A percentile compares a stretch with the other conserved stretches of the same genome.
phyloP scores from a whole-genome alignment of 2,329 filamentous ascomycete species.

The Ceratocystis huliohia region DNA sequence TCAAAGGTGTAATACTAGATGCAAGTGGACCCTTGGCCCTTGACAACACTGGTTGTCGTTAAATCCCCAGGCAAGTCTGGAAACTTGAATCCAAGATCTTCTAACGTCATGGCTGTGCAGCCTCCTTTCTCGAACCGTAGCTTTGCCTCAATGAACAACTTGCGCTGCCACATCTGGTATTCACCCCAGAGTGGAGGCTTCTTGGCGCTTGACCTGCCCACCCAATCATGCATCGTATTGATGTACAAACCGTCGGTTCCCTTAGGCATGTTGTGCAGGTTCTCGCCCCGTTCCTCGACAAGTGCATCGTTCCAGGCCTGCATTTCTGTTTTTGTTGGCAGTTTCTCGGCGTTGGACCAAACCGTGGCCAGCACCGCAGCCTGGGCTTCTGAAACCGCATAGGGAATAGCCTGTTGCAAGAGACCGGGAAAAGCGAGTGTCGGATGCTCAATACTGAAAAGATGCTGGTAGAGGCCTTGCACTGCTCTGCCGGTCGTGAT shows the following conservation, averaged over 20 bases:
- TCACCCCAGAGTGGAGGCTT: constrained; percentile 61
- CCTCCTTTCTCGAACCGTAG: constrained; percentile 57
- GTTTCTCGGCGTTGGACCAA: constrained; percentile 55
- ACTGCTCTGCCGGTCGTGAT: constrained; percentile 59
- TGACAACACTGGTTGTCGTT: not conserved
- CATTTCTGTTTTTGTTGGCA: constrained; percentile 57
- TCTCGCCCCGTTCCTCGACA: constrained; percentile 35
- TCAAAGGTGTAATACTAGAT: not conserved
- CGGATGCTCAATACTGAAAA: constrained; percentile 63
- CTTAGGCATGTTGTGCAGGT: constrained; percentile 38
- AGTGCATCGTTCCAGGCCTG: constrained; percentile 51
- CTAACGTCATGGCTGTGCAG: constrained; percentile 48
- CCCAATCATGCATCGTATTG: constrained; percentile 55
- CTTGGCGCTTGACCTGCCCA: constrained; percentile 34
- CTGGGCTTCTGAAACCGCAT: constrained; percentile 68
- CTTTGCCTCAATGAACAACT: constrained; percentile 55
- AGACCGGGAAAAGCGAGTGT: constrained; percentile 67
- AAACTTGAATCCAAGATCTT: constrained; percentile 55
- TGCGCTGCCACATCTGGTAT: constrained; percentile 58
- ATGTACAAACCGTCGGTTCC: constrained; percentile 57
- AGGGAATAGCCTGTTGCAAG: constrained; percentile 77
- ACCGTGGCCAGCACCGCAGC: constrained; percentile 63
- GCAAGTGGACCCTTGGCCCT: not conserved
- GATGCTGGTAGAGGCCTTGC: constrained; percentile 61
- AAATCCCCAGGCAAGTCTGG: constrained; percentile 30